Evolutionary conservation across 78 protist species (phyloP), one percentile per base, ranked within the genome.

Genomic region (Emiliania huxleyi): DNA sequence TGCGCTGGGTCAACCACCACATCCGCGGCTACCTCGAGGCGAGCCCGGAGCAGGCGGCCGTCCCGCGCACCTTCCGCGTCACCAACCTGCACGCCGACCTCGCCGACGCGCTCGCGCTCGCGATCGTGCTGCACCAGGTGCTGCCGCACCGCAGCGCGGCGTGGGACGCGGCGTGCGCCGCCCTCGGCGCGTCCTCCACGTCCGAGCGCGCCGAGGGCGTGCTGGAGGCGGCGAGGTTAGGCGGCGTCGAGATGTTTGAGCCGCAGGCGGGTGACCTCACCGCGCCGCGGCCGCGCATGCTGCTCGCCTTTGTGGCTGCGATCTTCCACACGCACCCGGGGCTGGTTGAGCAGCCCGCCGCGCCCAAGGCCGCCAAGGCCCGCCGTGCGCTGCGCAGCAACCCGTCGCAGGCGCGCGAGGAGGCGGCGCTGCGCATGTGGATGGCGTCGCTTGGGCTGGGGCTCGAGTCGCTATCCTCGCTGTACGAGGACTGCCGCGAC

Each of bases 261-360:
- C 29, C 33, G 75, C 37, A 12, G 19, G 37, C 83, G 18, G 42
- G 83, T 42, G 83, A 73, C 42, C 8, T 73, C 5, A 23, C 18
- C 15, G 22, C 43, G 23, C 44, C 83, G 42, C 83, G 44, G 2
- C 83, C 37, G 37, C 37, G 42, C 1, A 1, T 73, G 33, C 37
- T 35, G 96, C 87, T 97, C 38, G 98, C 98, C 26, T 98, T 98
- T 46, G 97, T 97, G 42, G 99, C 99, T 26, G 96, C 97, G 77
- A 88, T 98, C 79, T 93, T 96, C 84, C 79, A 93, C 62, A 90
- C 90, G n/a, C 91, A 91, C 89, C 93, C 95, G 42, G 96, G 94
- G 23, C 79, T 96, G 37, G 94, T 93, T 26, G 95, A 48, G 43
- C 85, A 83, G 25, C 69, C 94, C 49, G 40, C 0, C 26, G 8